Evolutionary conservation across 2,329 filamentous ascomycete genomes (phyloP).

Genomic region (Paecilomyces variotii): DNA sequence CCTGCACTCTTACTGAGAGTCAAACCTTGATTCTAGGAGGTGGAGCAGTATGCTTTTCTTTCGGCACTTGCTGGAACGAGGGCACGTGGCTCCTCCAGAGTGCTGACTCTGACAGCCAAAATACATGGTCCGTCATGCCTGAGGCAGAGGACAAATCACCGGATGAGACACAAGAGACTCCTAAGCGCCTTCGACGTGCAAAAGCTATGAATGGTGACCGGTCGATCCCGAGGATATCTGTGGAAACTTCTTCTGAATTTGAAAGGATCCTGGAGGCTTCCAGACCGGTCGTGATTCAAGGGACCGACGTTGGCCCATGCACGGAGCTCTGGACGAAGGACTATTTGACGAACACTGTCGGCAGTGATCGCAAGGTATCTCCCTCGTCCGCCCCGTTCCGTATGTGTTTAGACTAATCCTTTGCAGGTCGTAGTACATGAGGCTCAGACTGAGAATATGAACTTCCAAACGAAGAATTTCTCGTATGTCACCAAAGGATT

Average conservation of each 20-base stretch:
- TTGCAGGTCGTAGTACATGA: constrained; percentile 65
- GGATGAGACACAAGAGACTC: neutral
- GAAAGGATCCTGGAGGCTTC: constrained; percentile 48
- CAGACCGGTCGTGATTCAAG: constrained; percentile 58
- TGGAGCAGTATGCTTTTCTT: constrained; percentile 82
- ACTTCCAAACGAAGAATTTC: constrained; percentile 80
- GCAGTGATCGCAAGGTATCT: constrained; percentile 51
- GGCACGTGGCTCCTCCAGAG: constrained; percentile 45
- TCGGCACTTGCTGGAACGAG: constrained; percentile 77
- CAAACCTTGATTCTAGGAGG: constrained; percentile 63
- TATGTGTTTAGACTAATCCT: constrained; percentile 3
- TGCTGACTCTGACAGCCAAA: constrained; percentile 13
- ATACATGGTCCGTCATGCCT: constrained; percentile 25
- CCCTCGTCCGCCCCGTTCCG: neutral
- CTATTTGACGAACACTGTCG: constrained; percentile 58
- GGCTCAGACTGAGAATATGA: constrained; percentile 58
- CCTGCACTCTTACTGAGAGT: constrained; percentile 39
- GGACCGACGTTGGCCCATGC: constrained; percentile 60
- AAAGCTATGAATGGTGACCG: constrained; percentile 5
- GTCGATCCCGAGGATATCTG: constrained; percentile 44
- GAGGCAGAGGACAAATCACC: constrained; percentile 7
- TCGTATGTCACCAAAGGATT: constrained; percentile 63
- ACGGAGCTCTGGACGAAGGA: constrained; percentile 57
- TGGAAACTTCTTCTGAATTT: constrained; percentile 53
- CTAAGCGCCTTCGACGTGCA: constrained; percentile 11